Conservation (phyloP, 73 alveolate species). For the Stentor roeselii region DNA sequence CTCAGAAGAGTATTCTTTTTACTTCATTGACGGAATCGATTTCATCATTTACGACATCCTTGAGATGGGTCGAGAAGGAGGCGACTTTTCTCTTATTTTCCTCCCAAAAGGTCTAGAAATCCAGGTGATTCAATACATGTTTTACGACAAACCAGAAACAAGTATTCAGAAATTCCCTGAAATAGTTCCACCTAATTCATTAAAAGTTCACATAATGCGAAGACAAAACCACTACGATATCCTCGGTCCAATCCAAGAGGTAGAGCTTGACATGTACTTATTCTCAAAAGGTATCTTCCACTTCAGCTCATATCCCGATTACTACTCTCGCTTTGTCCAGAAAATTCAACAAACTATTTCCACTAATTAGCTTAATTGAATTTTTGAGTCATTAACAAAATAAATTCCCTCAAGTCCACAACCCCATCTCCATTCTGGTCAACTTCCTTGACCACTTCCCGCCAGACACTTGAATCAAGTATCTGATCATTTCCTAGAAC, state of each 20-base stretch:
- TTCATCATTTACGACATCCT: neutral
- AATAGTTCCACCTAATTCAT: neutral
- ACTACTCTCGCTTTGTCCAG: no score
- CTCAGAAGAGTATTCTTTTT: neutral
- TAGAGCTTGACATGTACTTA: neutral
- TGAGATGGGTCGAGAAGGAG: conserved; percentile 14
- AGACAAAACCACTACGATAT: conserved; percentile 17
- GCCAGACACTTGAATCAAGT: conserved; percentile 50
- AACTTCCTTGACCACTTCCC: conserved; percentile 47
- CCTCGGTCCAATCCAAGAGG: neutral
- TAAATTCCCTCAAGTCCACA: conserved; percentile 49
- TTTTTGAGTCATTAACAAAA: conserved; percentile 38
- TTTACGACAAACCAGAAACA: neutral
- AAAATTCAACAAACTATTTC: no score
- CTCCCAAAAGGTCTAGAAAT: neutral
- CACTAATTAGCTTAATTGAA: no score
- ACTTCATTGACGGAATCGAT: neutral
- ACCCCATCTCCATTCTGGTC: conserved; percentile 67
- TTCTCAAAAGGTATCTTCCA: neutral
- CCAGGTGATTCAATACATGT: neutral
- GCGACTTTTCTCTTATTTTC: neutral
- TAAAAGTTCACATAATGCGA: neutral
- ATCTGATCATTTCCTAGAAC: conserved; percentile 63
- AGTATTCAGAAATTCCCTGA: neutral
- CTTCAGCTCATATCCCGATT: neutral